These are phyloP conservation scores for Cyclocybe cylindracea DNA, from an alignment of 768 basidiomycete species.

Conservation along the genomic window DNA sequence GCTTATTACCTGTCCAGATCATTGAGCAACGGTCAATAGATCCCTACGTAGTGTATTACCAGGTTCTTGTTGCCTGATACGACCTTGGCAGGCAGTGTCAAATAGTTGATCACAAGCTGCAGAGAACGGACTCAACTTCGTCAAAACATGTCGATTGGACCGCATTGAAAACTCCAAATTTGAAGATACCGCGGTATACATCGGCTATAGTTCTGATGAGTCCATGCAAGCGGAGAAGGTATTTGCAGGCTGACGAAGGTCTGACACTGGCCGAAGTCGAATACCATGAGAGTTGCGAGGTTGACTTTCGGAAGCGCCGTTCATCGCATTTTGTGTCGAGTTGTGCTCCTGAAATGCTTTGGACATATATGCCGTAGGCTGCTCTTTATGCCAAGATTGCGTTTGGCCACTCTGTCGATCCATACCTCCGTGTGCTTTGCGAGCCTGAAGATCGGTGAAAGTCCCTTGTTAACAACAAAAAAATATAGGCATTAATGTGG, in stretches of 20 bases:
- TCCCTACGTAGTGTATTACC: constrained; percentile 36
- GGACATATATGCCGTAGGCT: not conserved
- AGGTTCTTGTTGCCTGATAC: constrained; percentile 62
- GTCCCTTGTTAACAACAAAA: no score
- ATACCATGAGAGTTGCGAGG: constrained; percentile 38
- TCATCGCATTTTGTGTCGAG: not conserved
- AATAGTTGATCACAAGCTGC: not conserved
- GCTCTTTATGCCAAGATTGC: not conserved
- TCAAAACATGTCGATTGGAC: constrained; percentile 86
- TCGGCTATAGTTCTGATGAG: constrained; percentile 59
- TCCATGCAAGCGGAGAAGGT: not conserved
- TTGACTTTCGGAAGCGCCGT: not conserved
- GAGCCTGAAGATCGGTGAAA: not conserved
- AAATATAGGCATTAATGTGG: no score
- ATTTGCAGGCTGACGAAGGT: constrained; percentile 55
- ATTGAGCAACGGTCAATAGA: not conserved
- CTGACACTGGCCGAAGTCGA: constrained; percentile 67
- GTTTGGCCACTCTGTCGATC: not conserved
- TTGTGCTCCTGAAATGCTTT: not conserved
- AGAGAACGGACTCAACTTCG: constrained; percentile 45
- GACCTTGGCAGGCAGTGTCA: constrained; percentile 40
- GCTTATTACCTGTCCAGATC: constrained; percentile 60
- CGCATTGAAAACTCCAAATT: constrained; percentile 89
- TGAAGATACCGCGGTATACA: constrained; percentile 78
- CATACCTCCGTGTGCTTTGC: not conserved